A percentile compares a stretch with the other conserved stretches of the same genome.
phyloP scores from a whole-genome alignment of 805 yeast species.

The Cyberlindnera xylosilytica region DNA sequence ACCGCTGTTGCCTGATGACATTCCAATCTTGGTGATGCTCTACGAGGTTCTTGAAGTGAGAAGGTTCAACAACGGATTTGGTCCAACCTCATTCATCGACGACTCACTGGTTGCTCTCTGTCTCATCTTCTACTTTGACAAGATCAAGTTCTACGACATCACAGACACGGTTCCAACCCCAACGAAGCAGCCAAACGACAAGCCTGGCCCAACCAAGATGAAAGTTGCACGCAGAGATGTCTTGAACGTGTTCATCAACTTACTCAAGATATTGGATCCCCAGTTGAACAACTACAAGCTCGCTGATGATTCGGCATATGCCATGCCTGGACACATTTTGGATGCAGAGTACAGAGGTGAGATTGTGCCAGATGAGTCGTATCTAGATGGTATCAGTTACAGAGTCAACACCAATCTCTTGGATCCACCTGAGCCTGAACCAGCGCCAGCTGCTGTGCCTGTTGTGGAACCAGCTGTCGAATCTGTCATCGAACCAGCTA shows the following conservation, averaged over 20 bases:
- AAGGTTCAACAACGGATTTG: constrained; percentile 75
- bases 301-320: constrained; percentile 11
- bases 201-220: constrained; percentile 29
- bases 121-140: constrained; percentile 41
- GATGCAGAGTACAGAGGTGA: not conserved
- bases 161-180: not conserved
- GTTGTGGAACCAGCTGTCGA: not conserved
- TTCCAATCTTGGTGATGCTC: constrained; percentile 41
- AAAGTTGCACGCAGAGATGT: constrained; percentile 50
- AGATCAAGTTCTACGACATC: constrained; percentile 1
- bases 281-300: constrained; percentile 12
- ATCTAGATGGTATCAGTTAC: constrained; percentile 1
- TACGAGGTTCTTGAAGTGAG: constrained; percentile 57
- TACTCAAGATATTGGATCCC: constrained; percentile 20
- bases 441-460: not conserved
- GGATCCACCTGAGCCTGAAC: not conserved
- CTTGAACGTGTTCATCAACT: constrained; percentile 30
- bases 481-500: too few species aligned
- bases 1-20: constrained; percentile 35
- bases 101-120: constrained; percentile 65
- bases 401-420: not conserved
- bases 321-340: constrained; percentile 2
- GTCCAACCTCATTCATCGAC: constrained; percentile 72
- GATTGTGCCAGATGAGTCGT: constrained; percentile 1
- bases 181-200: not conserved